phyloP scores from a whole-genome alignment of 345 rosid species.

The Carallia pectinifolia region DNA sequence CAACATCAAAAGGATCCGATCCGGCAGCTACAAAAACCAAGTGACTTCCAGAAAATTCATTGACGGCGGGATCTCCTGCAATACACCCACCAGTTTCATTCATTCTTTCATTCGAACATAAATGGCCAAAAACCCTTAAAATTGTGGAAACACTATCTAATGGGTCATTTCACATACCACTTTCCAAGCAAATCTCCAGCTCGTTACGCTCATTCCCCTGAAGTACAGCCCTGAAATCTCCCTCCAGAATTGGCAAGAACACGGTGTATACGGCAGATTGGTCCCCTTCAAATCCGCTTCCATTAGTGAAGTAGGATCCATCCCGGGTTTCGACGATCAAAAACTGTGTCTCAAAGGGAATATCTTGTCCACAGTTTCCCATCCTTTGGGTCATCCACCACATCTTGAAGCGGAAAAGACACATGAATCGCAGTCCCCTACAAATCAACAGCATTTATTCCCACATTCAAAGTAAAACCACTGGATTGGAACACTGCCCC shows the following conservation, averaged over 20 bases:
- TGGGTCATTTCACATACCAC: constrained; percentile 35
- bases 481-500: neutral
- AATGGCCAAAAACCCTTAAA: neutral
- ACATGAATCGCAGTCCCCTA: constrained; percentile 69
- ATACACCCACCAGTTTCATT: neutral
- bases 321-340: constrained; percentile 46
- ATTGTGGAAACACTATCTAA: neutral
- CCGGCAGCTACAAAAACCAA: constrained; percentile 62
- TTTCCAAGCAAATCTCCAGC: constrained; percentile 66
- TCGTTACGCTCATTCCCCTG: constrained; percentile 58
- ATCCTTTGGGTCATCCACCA: constrained; percentile 88
- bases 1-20: constrained; percentile 56
- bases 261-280: constrained; percentile 40
- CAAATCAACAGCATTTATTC: neutral
- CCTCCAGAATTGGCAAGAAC: constrained; percentile 62
- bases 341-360: constrained; percentile 69
- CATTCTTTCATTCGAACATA: neutral
- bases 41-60: constrained; percentile 54
- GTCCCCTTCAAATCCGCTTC: constrained; percentile 15
- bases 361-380: constrained; percentile 52
- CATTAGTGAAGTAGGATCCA: constrained; percentile 41
- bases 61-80: constrained; percentile 60
- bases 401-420: constrained; percentile 61
- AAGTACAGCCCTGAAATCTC: constrained; percentile 66
- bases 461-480: neutral